Percentiles rank a stretch among this genome's conserved stretches.
These are phyloP conservation scores for Tolypocladium guangdongense DNA, from an alignment of 2,329 filamentous ascomycete species.

Conservation along the genomic window DNA sequence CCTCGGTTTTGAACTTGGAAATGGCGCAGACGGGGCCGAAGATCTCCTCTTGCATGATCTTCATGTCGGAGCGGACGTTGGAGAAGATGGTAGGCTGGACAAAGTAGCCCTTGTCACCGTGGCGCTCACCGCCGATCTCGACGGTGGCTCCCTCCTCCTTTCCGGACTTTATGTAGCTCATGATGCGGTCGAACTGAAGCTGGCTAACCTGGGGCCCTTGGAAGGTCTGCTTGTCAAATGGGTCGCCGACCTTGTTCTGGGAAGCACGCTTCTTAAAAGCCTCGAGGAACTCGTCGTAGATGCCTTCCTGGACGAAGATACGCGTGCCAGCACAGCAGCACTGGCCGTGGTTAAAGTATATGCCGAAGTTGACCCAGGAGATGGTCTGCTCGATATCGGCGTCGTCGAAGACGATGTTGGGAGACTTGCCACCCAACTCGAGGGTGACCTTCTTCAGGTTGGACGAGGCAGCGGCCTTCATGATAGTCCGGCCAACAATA, in stretches of 20 bases:
- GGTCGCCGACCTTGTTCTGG: conserved; percentile 72
- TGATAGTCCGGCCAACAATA: conserved; percentile 60
- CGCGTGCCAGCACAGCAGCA: conserved; percentile 68
- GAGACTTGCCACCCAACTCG: conserved; percentile 70
- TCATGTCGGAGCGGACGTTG: conserved; percentile 72
- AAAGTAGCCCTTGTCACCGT: conserved; percentile 75
- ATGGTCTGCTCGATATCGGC: conserved; percentile 69
- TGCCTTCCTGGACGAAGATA: conserved; percentile 74
- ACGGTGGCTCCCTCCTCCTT: conserved; percentile 50
- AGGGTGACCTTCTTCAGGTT: conserved; percentile 78
- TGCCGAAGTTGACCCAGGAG: conserved; percentile 65
- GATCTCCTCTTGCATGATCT: conserved; percentile 87
- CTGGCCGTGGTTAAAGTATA: conserved; percentile 56
- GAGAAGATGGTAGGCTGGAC: conserved; percentile 87
- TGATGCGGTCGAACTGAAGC: conserved; percentile 80
- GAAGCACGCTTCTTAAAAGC: conserved; percentile 68
- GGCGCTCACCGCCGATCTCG: conserved; percentile 40
- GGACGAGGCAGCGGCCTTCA: conserved; percentile 68
- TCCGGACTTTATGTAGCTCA: conserved; percentile 64
- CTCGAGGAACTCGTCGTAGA: conserved; percentile 79
- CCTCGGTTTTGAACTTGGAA: conserved; percentile 75
- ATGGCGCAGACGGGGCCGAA: conserved; percentile 82
- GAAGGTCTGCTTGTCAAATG: conserved; percentile 70
- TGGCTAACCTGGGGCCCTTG: conserved; percentile 81
- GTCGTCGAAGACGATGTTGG: conserved; percentile 71